Base-by-base conservation (phyloP, 1,139 yeast species). In the Nakaseomyces uthaithaninus region DNA sequence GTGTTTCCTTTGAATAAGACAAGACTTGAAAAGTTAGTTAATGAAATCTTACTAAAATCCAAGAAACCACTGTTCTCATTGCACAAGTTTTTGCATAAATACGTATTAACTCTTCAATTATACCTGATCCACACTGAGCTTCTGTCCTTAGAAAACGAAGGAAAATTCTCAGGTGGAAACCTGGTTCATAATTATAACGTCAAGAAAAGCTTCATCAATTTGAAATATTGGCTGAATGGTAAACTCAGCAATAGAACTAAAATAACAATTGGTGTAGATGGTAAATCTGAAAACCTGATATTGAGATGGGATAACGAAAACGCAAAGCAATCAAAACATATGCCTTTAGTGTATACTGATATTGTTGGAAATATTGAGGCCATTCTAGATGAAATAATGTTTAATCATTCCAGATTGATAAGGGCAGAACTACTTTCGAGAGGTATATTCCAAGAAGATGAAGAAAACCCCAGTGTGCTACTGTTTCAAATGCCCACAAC, bases 101-200 rank as follows among this genome's bases (percentile, higher is more conserved):
- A 82, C 57, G 71, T 91, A 10, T 72, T 80, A 24, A 77, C 85
- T 20, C 80, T 82, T 63, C 85, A 85, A 57, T 67, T 89, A 23
- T 77, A 82, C 49, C 65, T 81, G 43, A 66, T 87, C 15, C 79
- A 84, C 45, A 68, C 74, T 33, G 91, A 84, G 53, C 62, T 87
- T 40, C 67, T 70, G 25, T 72, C 69, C 17, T 62, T 82, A 44
- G 61, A 54, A 33, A 63, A 65, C 43, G 60, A 65, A 43, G 61
- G 61, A 11, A 75, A 80, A 25, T 67, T 74, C 36, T 83, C 94
- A 81, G 72, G 78, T 38, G 77, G 81, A 12, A 75, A 75, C 43
- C 60, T 89, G 41, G 75, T 76, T 38, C 87, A 80, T 58, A 69
- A 72, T 25, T 82, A 80, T 54, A 75, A 74, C 46, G 72, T 83